Evolutionary conservation across 805 yeast species (phyloP).

Genomic region (Ogataea ganodermae): DNA sequence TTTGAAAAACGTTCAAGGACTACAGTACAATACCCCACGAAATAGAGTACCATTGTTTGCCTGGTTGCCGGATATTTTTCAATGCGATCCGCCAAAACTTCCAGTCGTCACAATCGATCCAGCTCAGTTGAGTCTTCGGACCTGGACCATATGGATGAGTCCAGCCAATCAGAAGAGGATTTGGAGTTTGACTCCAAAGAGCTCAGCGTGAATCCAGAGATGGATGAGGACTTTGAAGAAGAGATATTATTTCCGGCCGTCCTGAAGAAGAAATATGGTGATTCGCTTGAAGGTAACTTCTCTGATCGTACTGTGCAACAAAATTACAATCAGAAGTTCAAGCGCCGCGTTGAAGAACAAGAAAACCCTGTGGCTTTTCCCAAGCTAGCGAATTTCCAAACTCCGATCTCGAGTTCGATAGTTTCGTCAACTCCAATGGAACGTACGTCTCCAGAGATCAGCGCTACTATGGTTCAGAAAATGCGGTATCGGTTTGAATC

Average conservation of each 20-base stretch:
- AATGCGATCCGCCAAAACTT: neutral
- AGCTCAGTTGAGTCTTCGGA: constrained; percentile 13
- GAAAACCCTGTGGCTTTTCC: neutral
- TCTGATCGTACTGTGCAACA: constrained; percentile 4
- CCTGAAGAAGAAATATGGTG: neutral
- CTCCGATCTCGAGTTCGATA: constrained; percentile 14
- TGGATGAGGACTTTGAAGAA: constrained; percentile 11
- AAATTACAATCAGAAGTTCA: constrained; percentile 3
- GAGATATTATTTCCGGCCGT: neutral
- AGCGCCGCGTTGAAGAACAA: constrained; percentile 2
- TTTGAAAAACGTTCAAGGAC: neutral
- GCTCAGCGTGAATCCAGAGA: constrained; percentile 2
- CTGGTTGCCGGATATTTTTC: neutral
- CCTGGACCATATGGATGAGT: constrained; percentile 13
- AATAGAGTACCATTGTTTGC: too few relatives aligned
- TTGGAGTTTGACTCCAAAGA: constrained; percentile 12
- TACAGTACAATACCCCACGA: neutral
- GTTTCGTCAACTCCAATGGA: constrained; percentile 21
- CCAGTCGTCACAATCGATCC: constrained; percentile 6
- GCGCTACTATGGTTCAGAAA: constrained; percentile 1
- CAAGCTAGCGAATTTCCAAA: constrained; percentile 9
- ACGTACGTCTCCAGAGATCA: neutral
- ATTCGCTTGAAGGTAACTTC: neutral
- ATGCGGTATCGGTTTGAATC: constrained; percentile 6
- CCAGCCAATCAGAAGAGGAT: constrained; percentile 11